Evolutionary conservation across 345 rosid species (phyloP).

Genomic region (Lepidium africanum): DNA sequence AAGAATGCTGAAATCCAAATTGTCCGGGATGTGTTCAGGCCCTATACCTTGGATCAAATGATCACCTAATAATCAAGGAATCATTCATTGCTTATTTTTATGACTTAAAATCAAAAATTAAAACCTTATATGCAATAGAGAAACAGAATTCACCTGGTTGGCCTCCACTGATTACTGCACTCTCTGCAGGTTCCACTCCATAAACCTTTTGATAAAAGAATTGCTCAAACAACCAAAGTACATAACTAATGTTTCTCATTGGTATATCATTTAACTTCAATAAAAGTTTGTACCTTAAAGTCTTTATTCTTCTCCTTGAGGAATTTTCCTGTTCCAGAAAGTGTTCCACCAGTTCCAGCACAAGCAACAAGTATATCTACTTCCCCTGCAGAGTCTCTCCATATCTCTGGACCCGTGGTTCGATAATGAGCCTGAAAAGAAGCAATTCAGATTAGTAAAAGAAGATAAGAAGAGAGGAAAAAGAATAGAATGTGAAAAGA

Average conservation of each 20-base stretch:
- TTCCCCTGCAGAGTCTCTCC: constrained; percentile 52
- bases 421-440: constrained; percentile 55
- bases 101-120: neutral
- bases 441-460: neutral
- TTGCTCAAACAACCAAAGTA: neutral
- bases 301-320: constrained; percentile 38
- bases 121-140: neutral
- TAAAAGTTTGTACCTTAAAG: constrained; percentile 28
- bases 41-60: constrained; percentile 53
- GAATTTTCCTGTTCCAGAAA: constrained; percentile 45
- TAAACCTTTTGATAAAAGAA: neutral
- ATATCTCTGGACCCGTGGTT: constrained; percentile 70
- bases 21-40: constrained; percentile 29
- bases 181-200: constrained; percentile 27
- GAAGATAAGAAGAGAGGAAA: neutral
- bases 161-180: constrained; percentile 30
- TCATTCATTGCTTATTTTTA: neutral
- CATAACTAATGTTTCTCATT: neutral
- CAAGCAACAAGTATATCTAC: constrained; percentile 47
- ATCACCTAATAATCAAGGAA: constrained; percentile 17
- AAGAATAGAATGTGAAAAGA: neutral
- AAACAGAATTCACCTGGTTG: constrained; percentile 15
- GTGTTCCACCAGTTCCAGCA: constrained; percentile 62
- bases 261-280: neutral
- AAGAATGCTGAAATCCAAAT: constrained; percentile 32